Evolutionary conservation across 345 rosid genomes (phyloP).

Genomic region (Sisymbrium altissimum): DNA sequence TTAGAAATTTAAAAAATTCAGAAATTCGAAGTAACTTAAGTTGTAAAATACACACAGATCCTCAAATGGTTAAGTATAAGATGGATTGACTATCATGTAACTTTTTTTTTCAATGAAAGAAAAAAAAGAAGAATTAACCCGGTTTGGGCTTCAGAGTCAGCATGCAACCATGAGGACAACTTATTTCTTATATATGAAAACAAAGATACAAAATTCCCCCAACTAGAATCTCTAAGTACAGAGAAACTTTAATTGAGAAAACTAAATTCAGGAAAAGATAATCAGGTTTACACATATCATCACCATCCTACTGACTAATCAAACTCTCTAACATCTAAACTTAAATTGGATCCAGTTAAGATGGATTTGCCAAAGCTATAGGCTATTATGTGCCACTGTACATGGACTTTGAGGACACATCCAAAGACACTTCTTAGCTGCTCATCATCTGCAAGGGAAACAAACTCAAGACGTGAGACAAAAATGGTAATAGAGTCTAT

Average conservation of each 20-base stretch:
- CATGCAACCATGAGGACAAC: neutral
- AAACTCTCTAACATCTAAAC: conserved; percentile 15
- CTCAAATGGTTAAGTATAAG: neutral
- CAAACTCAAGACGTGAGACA: neutral
- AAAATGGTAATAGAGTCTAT: neutral
- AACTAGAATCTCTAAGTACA: neutral
- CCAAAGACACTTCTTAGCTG: neutral
- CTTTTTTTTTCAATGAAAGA: neutral
- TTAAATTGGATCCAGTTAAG: conserved; percentile 17
- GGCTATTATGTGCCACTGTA: conserved; percentile 9
- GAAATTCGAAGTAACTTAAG: too few species aligned
- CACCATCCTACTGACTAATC: neutral
- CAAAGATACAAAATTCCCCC: neutral
- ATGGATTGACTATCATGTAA: neutral
- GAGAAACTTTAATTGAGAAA: neutral
- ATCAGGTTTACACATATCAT: conserved; percentile 4
- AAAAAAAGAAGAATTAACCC: neutral
- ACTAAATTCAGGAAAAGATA: neutral
- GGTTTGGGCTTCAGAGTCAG: neutral
- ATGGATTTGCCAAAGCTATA: conserved; percentile 14
- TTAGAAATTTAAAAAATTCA: too few species aligned
- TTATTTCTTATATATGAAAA: neutral
- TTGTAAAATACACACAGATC: too few species aligned
- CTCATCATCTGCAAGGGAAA: conserved; percentile 19
- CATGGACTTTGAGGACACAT: conserved; percentile 14